A percentile compares a stretch with the other conserved stretches of the same genome.
These are phyloP conservation scores for Flaveria robusta DNA, from an alignment of 129 eudicot species.

Conservation along the genomic window DNA sequence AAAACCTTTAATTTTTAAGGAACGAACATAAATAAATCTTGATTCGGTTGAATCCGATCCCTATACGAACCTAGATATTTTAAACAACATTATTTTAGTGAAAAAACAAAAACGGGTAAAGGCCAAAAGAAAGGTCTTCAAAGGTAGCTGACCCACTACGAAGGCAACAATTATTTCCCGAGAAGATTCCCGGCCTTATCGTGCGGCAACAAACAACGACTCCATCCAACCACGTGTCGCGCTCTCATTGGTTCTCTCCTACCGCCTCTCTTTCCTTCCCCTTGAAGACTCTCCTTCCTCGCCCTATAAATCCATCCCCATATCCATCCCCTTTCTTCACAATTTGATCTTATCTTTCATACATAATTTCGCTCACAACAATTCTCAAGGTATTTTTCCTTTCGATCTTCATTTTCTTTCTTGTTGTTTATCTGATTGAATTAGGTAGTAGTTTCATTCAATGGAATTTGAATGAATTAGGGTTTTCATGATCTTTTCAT, in stretches of 20 bases:
- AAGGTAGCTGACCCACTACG: too few relatives aligned
- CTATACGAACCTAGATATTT: too few relatives aligned
- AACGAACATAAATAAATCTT: too few relatives aligned
- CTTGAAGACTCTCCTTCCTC: background rate
- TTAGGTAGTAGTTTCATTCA: too few relatives aligned
- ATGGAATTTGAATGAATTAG: background rate
- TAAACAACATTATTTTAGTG: too few relatives aligned
- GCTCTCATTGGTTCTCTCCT: background rate
- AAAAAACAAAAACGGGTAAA: too few relatives aligned
- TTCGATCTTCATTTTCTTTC: background rate
- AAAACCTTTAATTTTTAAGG: too few relatives aligned
- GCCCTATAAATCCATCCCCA: slow-evolving; percentile 38
- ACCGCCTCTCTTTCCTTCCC: background rate
- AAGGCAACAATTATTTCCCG: too few relatives aligned
- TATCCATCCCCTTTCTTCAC: slow-evolving; percentile 18
- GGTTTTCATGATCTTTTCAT: background rate
- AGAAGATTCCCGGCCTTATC: background rate
- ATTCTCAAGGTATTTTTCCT: slow-evolving; percentile 14
- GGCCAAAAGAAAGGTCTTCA: too few relatives aligned
- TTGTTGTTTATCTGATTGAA: background rate
- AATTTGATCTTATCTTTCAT: background rate
- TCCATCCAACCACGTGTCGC: slow-evolving; percentile 20
- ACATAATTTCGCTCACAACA: background rate
- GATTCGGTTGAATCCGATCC: too few relatives aligned
- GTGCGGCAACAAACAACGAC: background rate